Evolutionary conservation across 257 asterid species (phyloP).

Genomic region (Ophiorrhiza pumila): DNA sequence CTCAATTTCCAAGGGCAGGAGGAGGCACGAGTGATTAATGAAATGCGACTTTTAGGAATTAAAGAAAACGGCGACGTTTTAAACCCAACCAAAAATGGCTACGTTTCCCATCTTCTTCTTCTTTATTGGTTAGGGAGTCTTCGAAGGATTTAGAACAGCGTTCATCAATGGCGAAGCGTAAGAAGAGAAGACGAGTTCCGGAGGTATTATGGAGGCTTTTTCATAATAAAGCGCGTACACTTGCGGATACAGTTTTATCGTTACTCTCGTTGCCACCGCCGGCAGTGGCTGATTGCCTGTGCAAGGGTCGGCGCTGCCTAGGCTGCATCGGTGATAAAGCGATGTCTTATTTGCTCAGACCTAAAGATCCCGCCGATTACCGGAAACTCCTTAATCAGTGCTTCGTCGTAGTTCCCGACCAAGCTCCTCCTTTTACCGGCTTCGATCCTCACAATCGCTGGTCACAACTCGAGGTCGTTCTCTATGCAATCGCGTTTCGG

Average conservation of each 20-base stretch:
- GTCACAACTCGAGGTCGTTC: conserved; percentile 54
- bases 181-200: conserved; percentile 44
- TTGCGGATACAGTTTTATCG: conserved; percentile 58
- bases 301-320: conserved; percentile 55
- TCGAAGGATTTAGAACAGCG: no score
- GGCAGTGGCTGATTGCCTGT: conserved; percentile 38
- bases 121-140: no score
- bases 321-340: conserved; percentile 53
- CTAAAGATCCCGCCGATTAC: conserved; percentile 56
- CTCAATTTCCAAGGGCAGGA: no score
- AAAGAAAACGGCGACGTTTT: no score
- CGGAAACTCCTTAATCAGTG: conserved; percentile 53
- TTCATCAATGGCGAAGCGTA: conserved; percentile 43
- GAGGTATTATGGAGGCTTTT: conserved; percentile 65
- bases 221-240: conserved; percentile 60
- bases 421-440: conserved; percentile 45
- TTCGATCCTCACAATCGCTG: conserved; percentile 55
- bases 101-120: neutral
- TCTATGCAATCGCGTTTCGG: neutral
- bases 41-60: no score
- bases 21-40: no score
- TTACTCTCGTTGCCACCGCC: conserved; percentile 37
- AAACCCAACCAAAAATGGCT: no score
- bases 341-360: conserved; percentile 43
- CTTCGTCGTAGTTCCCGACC: conserved; percentile 54